Base-by-base conservation (phyloP, 1,284 basidiomycete genomes). In the Ustilago esculenta region DNA sequence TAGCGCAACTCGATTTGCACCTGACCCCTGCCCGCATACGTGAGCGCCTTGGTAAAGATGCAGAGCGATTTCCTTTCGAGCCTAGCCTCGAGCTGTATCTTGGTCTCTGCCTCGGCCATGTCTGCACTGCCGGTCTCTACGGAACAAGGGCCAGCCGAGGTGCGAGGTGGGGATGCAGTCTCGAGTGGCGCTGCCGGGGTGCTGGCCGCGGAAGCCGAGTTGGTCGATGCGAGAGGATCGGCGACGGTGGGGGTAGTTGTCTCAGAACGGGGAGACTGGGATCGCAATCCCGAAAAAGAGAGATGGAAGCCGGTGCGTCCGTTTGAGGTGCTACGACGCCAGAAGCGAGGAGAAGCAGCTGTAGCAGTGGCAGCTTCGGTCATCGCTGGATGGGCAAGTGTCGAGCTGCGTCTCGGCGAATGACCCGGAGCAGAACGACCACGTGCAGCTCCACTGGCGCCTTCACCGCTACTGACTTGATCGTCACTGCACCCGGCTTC, bases 271-370 rank as follows among this genome's bases (percentile, higher is more conserved):
- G 60, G 67, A 15, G 63, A 71, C 6, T 52, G 50, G 6, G 57
- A 35, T 8, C 68, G 46, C 7, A 71, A 44, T 0, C 68, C 58
- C 2, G 68, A 50, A n/a, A 71, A 66, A 6, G 63, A 51, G 27
- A 71, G 55, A 32, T 71, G 68, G 51, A 71, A 71, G 12, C 58
- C 68, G 18, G 33, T 39, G 21, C 63, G 57, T 4, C 36, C 50
- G 17, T 53, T 66, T 5, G 57, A 66, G 6, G 63, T 63, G 55
- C 58, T 63, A 10, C 68, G 42, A 2, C 63, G 57, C 68, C 68
- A 71, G 51, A 71, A 71, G 3, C 51, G 30, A 0, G 68, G 68
- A 3, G 68, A 24, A 6, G 49, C 40, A n/a, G 32, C 33, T 8
- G 45, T 11, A 4, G 40, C 35, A 17, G 47, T 17, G 7, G 48